Percentiles rank a stretch among this genome's conserved stretches.
Conservation (phyloP, 305 asterid species). For the Rubia tinctorum region DNA sequence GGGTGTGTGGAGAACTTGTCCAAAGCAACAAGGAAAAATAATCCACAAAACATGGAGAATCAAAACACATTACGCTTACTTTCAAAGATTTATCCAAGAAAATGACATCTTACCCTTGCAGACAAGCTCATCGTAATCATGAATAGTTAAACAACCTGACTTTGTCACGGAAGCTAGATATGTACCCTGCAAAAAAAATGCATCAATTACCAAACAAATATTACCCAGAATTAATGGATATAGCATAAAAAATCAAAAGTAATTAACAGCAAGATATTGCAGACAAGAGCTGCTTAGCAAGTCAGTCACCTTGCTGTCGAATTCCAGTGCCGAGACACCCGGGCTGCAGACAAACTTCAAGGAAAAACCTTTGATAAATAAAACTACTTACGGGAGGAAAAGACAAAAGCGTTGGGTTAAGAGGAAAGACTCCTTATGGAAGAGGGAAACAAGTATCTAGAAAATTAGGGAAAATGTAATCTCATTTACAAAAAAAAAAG, state of each 20-base stretch:
- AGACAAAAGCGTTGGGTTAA: too few species aligned
- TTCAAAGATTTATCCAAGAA: neutral
- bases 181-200: slow-evolving; percentile 54
- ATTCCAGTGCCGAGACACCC: slow-evolving; percentile 78
- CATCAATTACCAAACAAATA: neutral
- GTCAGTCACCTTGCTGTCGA: slow-evolving; percentile 74
- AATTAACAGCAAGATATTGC: slow-evolving; percentile 7
- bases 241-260: slow-evolving; percentile 5
- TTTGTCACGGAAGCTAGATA: slow-evolving; percentile 89
- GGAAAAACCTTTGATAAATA: neutral
- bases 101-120: slow-evolving; percentile 50
- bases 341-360: slow-evolving; percentile 39
- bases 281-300: slow-evolving; percentile 17
- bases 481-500: neutral
- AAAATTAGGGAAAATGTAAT: neutral
- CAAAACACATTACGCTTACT: neutral
- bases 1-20: too few species aligned
- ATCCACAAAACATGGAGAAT: neutral
- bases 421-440: neutral
- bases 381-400: neutral
- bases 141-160: slow-evolving; percentile 90
- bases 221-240: neutral
- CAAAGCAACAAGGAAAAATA: neutral
- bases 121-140: slow-evolving; percentile 70
- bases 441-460: neutral